Percentiles rank a stretch among this genome's conserved stretches.
Conservation (phyloP, 805 yeast species). For the Candida tibetensis region DNA sequence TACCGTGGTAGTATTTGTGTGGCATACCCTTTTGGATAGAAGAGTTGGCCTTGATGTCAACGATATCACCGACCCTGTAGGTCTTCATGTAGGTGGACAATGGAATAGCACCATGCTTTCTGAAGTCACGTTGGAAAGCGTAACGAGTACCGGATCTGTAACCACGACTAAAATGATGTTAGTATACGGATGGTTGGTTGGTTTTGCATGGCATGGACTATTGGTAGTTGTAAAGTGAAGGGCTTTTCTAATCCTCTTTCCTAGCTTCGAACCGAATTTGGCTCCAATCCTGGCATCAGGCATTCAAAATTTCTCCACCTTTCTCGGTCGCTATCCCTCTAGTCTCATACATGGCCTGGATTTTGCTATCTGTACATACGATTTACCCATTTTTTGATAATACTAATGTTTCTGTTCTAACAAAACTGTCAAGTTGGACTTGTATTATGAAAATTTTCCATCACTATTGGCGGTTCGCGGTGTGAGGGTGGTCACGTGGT, state of each 20-base stretch:
- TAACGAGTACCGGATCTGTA: conserved; percentile 99
- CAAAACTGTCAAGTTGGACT: too few species aligned
- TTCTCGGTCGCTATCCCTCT: too few species aligned
- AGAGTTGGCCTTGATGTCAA: conserved; percentile 99
- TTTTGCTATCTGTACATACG: too few species aligned
- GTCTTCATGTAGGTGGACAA: conserved; percentile 95
- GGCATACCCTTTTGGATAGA: conserved; percentile 99
- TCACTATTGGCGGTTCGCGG: not conserved
- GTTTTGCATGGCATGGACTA: too few species aligned
- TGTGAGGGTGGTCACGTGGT: conserved; percentile 1
- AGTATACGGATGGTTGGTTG: conserved; percentile 1
- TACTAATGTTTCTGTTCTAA: too few species aligned
- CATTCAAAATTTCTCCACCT: too few species aligned
- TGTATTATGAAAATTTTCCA: conserved; percentile 8
- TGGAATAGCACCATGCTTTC: conserved; percentile 91
- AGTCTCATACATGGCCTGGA: too few species aligned
- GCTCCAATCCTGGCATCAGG: too few species aligned
- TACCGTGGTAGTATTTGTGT: conserved; percentile 99
- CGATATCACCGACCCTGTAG: conserved; percentile 99
- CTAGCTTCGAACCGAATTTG: too few species aligned
- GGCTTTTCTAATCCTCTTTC: too few species aligned
- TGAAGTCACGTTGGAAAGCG: conserved; percentile 99
- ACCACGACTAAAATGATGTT: conserved; percentile 62
- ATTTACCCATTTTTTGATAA: conserved; percentile 34
- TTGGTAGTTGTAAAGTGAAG: too few species aligned